Conservation (phyloP, 2,329 filamentous ascomycete genomes). For the Aotearoamyces nothofagi region DNA sequence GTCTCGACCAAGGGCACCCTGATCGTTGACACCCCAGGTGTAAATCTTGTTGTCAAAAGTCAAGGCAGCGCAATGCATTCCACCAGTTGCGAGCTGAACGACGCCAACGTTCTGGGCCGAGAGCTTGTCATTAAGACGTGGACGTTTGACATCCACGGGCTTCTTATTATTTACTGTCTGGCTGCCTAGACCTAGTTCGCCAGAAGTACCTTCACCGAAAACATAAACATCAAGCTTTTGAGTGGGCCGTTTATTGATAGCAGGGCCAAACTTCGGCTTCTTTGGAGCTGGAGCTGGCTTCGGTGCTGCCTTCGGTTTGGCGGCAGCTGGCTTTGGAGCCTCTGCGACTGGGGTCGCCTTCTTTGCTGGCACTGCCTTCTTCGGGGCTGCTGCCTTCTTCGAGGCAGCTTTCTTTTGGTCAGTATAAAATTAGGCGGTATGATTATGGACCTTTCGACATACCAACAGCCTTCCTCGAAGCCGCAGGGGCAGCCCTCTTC, state of each 20-base stretch:
- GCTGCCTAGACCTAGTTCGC: constrained; percentile 67
- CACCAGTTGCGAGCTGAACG: constrained; percentile 63
- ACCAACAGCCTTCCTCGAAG: no score
- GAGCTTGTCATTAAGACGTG: constrained; percentile 26
- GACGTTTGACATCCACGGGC: constrained; percentile 24
- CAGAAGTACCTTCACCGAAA: constrained; percentile 66
- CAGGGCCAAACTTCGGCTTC: constrained; percentile 15
- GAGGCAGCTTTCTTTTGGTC: no score
- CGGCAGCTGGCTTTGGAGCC: constrained; percentile 5
- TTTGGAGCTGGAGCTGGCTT: constrained; percentile 14
- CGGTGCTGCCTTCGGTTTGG: constrained; percentile 18
- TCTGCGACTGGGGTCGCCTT: constrained; percentile 3
- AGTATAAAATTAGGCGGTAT: no score
- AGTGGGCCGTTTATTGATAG: constrained; percentile 50
- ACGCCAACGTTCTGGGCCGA: constrained; percentile 40
- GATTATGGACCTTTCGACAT: no score
- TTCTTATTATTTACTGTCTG: constrained; percentile 28
- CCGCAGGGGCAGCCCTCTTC: no score
- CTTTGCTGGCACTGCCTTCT: constrained; percentile 5
- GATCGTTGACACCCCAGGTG: constrained; percentile 81
- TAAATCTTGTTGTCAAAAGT: constrained; percentile 70
- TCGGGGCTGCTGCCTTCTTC: no score
- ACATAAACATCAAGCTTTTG: constrained; percentile 59
- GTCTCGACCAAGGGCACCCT: constrained; percentile 64
- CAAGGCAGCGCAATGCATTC: constrained; percentile 67